A percentile compares a stretch with the other conserved stretches of the same genome.
phyloP scores from a whole-genome alignment of 306 rosid species.

The Urtica urens region DNA sequence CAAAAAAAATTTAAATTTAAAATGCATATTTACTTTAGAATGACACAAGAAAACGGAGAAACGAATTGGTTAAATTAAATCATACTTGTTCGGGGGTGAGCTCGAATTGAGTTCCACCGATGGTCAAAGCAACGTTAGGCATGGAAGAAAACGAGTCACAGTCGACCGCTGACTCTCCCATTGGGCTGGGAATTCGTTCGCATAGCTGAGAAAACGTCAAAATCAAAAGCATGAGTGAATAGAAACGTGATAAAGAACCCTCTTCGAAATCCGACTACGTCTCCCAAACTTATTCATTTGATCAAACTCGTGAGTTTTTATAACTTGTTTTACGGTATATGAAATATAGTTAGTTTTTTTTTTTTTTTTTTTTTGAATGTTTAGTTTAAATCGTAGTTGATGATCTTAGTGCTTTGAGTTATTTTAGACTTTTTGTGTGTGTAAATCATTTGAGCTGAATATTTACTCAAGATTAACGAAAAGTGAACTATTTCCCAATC shows the following conservation, averaged over 20 bases:
- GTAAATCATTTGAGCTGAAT: too few species aligned
- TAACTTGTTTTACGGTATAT: too few species aligned
- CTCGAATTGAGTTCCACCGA: slow-evolving; percentile 49
- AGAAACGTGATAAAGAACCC: not conserved
- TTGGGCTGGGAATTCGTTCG: slow-evolving; percentile 56
- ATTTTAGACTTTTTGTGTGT: too few species aligned
- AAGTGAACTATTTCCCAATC: too few species aligned
- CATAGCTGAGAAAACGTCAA: slow-evolving; percentile 47
- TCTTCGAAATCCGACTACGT: too few species aligned
- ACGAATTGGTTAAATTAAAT: not conserved
- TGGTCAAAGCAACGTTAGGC: slow-evolving; percentile 45
- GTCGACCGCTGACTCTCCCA: slow-evolving; percentile 62
- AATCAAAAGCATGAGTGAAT: slow-evolving; percentile 8
- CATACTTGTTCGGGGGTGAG: slow-evolving; percentile 48
- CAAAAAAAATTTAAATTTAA: not conserved
- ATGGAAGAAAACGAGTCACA: slow-evolving; percentile 42
- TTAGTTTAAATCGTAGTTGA: too few species aligned
- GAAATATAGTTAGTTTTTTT: too few species aligned
- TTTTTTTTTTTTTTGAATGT: too few species aligned
- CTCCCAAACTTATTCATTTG: too few species aligned
- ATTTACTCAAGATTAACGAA: too few species aligned
- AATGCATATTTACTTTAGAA: not conserved
- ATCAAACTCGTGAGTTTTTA: too few species aligned
- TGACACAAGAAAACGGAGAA: not conserved
- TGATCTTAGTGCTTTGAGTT: too few species aligned